Percentiles rank a stretch among this genome's conserved stretches.
These are phyloP conservation scores for Neophaeococcomyces mojaviensis DNA, from an alignment of 2,329 filamentous ascomycete species.

Conservation along the genomic window DNA sequence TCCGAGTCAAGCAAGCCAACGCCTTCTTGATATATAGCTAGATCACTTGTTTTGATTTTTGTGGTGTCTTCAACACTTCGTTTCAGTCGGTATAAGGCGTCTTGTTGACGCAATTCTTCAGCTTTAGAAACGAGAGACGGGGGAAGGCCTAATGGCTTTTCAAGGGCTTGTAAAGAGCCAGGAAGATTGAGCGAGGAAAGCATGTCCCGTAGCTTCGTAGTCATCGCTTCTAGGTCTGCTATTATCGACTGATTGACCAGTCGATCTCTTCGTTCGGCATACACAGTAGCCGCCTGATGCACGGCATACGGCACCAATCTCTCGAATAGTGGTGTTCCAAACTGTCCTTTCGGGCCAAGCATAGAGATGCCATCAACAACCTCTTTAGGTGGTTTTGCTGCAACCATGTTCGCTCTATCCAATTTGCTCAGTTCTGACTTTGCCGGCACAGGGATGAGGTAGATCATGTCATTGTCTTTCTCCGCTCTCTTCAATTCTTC, in stretches of 20 bases:
- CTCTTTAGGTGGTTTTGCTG: slow-evolving; percentile 69
- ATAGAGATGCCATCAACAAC: slow-evolving; percentile 72
- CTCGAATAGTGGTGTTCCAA: slow-evolving; percentile 78
- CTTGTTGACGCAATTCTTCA: slow-evolving; percentile 86
- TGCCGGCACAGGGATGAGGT: slow-evolving; percentile 73
- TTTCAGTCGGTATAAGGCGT: slow-evolving; percentile 69
- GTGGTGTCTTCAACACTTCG: slow-evolving; percentile 81
- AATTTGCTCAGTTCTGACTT: slow-evolving; percentile 82
- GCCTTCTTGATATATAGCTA: slow-evolving; percentile 74
- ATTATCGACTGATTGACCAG: slow-evolving; percentile 83
- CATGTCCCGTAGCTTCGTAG: slow-evolving; percentile 68
- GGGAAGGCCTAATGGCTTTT: slow-evolving; percentile 87
- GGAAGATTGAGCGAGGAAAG: slow-evolving; percentile 79
- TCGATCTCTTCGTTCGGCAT: slow-evolving; percentile 84
- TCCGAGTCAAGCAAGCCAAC: slow-evolving; percentile 70
- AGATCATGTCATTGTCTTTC: slow-evolving; percentile 94
- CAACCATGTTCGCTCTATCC: slow-evolving; percentile 83
- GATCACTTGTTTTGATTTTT: slow-evolving; percentile 75
- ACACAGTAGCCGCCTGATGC: slow-evolving; percentile 89
- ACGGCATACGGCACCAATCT: slow-evolving; percentile 93
- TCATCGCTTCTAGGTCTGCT: slow-evolving; percentile 73
- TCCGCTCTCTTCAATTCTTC: slow-evolving; percentile 84
- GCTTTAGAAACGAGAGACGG: slow-evolving; percentile 80
- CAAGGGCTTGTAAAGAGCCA: slow-evolving; percentile 84
- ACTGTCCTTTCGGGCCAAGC: slow-evolving; percentile 70